A percentile compares a stretch with the other conserved stretches of the same genome.
These are phyloP conservation scores for Leishmania tarentolae DNA, from an alignment of 208 protist genomes.

Conservation along the genomic window DNA sequence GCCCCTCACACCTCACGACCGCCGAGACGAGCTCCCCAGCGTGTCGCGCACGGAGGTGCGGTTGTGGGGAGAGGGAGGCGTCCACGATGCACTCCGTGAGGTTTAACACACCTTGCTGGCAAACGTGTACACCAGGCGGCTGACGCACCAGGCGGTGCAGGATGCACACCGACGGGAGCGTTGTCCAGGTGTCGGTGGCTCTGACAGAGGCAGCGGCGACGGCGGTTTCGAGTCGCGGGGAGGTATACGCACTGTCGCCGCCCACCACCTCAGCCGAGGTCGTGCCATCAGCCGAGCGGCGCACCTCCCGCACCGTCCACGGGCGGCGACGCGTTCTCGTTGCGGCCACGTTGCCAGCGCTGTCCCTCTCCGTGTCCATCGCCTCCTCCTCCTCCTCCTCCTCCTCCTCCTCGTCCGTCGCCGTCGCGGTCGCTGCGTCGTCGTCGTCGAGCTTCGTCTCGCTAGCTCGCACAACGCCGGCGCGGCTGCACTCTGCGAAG, in stretches of 20 bases:
- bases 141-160: conserved; percentile 1
- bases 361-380: not conserved
- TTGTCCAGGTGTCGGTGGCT: not conserved
- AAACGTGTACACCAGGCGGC: conserved; percentile 20
- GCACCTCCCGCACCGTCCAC: not conserved
- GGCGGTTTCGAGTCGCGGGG: not conserved
- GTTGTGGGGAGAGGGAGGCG: conserved; percentile 7
- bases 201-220: not conserved
- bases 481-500: not conserved
- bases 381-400: not conserved
- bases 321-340: not conserved
- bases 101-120: conserved; percentile 27
- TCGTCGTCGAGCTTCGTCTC: not conserved
- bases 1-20: conserved; percentile 20
- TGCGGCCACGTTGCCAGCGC: not conserved
- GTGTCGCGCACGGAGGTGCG: not conserved
- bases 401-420: not conserved
- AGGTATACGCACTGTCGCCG: not conserved
- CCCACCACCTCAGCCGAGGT: not conserved
- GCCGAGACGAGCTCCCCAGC: not conserved
- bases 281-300: not conserved
- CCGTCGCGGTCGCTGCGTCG: not conserved
- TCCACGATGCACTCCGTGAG: conserved; percentile 27
- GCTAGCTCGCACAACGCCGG: not conserved
- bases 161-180: not conserved